Evolutionary conservation across 2,329 filamentous ascomycete species (phyloP).

Genomic region (Fusarium longipes): DNA sequence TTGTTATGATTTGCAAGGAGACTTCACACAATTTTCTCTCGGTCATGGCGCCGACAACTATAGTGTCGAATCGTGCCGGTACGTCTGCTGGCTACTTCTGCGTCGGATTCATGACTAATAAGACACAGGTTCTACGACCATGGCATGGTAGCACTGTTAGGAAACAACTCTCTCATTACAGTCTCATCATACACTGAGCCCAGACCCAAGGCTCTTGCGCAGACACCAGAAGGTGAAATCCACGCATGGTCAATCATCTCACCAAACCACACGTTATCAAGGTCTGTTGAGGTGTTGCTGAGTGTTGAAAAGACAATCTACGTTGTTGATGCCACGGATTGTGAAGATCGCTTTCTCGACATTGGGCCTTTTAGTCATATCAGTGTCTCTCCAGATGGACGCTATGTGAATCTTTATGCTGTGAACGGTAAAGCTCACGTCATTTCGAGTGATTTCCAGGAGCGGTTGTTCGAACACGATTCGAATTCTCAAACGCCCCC

Average conservation of each 20-base stretch:
- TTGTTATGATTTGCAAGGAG: constrained; percentile 91
- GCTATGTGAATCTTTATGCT: constrained; percentile 88
- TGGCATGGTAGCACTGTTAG: constrained; percentile 92
- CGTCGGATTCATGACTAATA: constrained; percentile 22
- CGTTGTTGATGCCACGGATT: constrained; percentile 87
- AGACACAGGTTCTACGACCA: constrained; percentile 77
- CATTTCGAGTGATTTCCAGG: constrained; percentile 94
- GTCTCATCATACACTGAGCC: constrained; percentile 94
- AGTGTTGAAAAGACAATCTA: constrained; percentile 87
- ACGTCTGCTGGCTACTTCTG: constrained; percentile 17
- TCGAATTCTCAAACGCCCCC: constrained; percentile 87
- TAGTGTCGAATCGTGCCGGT: constrained; percentile 85
- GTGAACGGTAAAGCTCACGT: constrained; percentile 88
- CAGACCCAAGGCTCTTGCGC: constrained; percentile 82
- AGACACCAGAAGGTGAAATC: constrained; percentile 80
- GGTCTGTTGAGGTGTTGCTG: constrained; percentile 91
- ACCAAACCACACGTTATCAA: constrained; percentile 86
- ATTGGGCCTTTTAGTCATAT: constrained; percentile 94
- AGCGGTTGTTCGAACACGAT: constrained; percentile 89
- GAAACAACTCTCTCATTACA: constrained; percentile 86
- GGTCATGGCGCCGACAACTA: constrained; percentile 90
- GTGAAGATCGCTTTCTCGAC: constrained; percentile 89
- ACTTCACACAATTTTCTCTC: constrained; percentile 93
- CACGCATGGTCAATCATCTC: constrained; percentile 91
- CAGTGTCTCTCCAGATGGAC: constrained; percentile 89